Evolutionary conservation across 1,284 basidiomycete species (phyloP), one percentile per base, ranked within the genome.

Genomic region (Boletus hoseneyae): DNA sequence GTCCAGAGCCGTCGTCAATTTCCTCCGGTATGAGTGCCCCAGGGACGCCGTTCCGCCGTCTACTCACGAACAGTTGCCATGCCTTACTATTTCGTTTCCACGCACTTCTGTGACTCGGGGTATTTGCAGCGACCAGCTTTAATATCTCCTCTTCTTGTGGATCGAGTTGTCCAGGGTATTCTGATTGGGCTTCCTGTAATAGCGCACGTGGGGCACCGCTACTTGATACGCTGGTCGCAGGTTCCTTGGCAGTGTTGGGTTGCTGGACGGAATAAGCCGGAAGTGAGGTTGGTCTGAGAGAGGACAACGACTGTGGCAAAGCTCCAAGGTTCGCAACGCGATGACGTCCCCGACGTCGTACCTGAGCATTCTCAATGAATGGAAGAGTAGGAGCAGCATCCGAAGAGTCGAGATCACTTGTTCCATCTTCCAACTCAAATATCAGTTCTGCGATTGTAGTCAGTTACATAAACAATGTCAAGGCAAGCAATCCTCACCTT

Each of bases 61-160:
- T 72, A 53, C 72, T 73, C 27, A 79, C 73, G 57, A 87, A 85
- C 13, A 76, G 64, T 54, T 79, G 73, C 83, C 84, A 88, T 18
- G 81, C 79, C 55, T 74, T 77, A 56, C 81, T 77, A 59, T 79
- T 74, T 55, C 75, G 75, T 60, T 73, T 79, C 87, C 87, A 88
- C 7, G 80, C 80, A 15, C 74, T 78, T 50, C 85, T 74, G 62
- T 89, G 87, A 57, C 83, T 88, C 0, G 86, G 83, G 19, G 73
- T 79, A 64, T 79, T 73, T 29, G 83, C 85, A 6, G 82, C 85
- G 13, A 87, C 78, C 21, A 87, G 70, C 56, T 75, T 77, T 56
- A 79, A 55, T 34, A 88, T 71, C 53, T 81, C 78, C 32, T 70
- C 73, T 56, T 85, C 80, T 39, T 74, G 75, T 47, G 75, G 64